These are phyloP conservation scores for Tetrahymena thermophila DNA, from an alignment of 73 alveolate species.

Conservation along the genomic window DNA sequence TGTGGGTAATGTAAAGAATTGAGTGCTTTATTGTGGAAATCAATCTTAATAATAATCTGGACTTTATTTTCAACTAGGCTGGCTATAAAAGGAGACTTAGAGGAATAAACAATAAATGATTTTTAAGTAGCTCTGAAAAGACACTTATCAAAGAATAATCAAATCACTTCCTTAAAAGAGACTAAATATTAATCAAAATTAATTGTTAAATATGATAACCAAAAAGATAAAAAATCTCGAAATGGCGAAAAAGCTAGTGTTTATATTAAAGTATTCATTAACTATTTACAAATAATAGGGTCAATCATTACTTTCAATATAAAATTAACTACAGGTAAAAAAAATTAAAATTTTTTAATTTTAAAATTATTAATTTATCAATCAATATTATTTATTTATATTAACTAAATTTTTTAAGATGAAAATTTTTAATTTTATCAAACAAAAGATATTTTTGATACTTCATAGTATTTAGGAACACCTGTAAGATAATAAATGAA, in stretches of 20 bases:
- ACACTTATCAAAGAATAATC: not conserved
- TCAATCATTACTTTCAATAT: conserved; percentile 6
- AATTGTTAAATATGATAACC: not conserved
- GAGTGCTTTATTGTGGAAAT: not conserved
- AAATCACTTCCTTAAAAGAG: not conserved
- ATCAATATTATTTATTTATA: too few species aligned
- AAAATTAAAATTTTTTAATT: too few species aligned
- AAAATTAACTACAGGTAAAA: not conserved
- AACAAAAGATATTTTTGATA: not conserved
- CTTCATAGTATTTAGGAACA: not conserved
- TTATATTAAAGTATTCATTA: conserved; percentile 9
- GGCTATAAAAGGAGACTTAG: not conserved
- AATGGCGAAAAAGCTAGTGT: not conserved
- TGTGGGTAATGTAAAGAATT: conserved; percentile 7
- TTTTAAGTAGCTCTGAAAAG: not conserved
- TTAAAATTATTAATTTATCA: too few species aligned
- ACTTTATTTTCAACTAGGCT: conserved; percentile 6
- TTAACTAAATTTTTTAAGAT: too few species aligned
- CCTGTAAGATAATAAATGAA: conserved; percentile 1
- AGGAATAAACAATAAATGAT: not conserved
- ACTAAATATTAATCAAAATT: not conserved
- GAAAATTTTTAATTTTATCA: too few species aligned
- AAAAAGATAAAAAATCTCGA: not conserved
- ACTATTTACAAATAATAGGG: conserved; percentile 6
- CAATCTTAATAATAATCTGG: not conserved